Conservation (phyloP, 179 eudicot genomes). For the Patellifolia procumbens region DNA sequence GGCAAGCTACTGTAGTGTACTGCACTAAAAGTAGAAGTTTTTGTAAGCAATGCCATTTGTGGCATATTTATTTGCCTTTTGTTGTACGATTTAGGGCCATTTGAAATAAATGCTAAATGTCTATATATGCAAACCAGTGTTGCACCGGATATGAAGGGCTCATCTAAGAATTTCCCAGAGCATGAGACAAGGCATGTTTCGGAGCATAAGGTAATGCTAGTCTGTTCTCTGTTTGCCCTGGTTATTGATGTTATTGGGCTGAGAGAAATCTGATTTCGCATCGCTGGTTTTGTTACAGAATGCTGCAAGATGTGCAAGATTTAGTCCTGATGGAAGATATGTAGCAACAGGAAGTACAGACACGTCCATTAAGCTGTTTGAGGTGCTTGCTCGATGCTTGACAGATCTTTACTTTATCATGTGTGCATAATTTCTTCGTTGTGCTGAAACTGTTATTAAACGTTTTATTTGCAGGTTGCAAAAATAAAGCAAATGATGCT, state of each 20-base stretch:
- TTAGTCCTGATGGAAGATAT: slow-evolving; percentile 85
- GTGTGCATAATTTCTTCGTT: not conserved
- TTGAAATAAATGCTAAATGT: not conserved
- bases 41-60: too few relatives aligned
- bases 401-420: slow-evolving; percentile 2
- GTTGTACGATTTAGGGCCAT: too few relatives aligned
- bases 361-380: slow-evolving; percentile 79
- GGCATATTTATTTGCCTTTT: too few relatives aligned
- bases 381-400: slow-evolving; percentile 42
- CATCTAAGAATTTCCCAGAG: slow-evolving; percentile 64
- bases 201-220: slow-evolving; percentile 68
- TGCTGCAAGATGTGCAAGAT: slow-evolving; percentile 82
- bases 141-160: slow-evolving; percentile 54
- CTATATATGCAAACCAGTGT: slow-evolving; percentile 41
- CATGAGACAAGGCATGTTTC: slow-evolving; percentile 79
- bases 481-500: slow-evolving; percentile 83
- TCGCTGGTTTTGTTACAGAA: slow-evolving; percentile 44
- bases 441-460: not conserved
- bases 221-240: slow-evolving; percentile 11
- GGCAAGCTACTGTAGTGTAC: slow-evolving; percentile 35
- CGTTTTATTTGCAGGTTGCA: slow-evolving; percentile 43
- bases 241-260: not conserved
- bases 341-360: slow-evolving; percentile 91
- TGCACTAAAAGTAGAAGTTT: not conserved
- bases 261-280: slow-evolving; percentile 18